A percentile compares a stretch with the other conserved stretches of the same genome.
Conservation (phyloP, 164 flowering plant species). For the Vitis riparia region DNA sequence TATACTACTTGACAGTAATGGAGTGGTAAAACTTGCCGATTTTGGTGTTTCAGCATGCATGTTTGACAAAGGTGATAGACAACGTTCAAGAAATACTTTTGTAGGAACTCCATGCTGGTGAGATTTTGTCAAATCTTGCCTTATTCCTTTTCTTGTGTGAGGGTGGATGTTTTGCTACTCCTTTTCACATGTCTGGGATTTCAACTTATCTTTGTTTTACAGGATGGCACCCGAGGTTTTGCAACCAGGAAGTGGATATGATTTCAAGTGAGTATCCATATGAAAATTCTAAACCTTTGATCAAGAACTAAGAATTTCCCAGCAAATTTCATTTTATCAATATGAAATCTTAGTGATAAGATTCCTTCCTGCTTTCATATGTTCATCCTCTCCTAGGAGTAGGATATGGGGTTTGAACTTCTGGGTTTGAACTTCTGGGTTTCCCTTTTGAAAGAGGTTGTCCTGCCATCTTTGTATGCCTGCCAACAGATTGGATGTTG, state of each 20-base stretch:
- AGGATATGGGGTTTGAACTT: too few species aligned
- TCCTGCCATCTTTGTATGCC: too few species aligned
- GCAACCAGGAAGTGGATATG: conserved; percentile 96
- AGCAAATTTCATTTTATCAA: background rate
- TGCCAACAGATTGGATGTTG: too few species aligned
- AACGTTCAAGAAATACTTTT: conserved; percentile 91
- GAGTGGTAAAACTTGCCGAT: conserved; percentile 89
- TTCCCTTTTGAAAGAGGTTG: too few species aligned
- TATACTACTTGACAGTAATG: conserved; percentile 79
- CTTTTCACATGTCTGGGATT: background rate
- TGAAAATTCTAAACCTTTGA: background rate
- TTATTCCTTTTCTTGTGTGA: background rate
- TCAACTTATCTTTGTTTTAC: conserved; percentile 13
- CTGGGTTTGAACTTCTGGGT: too few species aligned
- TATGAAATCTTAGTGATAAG: too few species aligned
- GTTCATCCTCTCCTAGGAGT: too few species aligned
- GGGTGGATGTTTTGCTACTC: background rate
- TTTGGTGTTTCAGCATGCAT: conserved; percentile 98
- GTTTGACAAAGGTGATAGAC: conserved; percentile 95
- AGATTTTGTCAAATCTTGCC: conserved; percentile 11
- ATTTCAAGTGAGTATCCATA: conserved; percentile 74
- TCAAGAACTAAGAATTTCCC: background rate
- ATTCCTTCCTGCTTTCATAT: too few species aligned
- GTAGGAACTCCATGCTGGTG: conserved; percentile 99
- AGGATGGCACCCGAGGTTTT: conserved; percentile 99